Conservation (phyloP, 2,329 filamentous ascomycete genomes). For the Trichoderma sp. region DNA sequence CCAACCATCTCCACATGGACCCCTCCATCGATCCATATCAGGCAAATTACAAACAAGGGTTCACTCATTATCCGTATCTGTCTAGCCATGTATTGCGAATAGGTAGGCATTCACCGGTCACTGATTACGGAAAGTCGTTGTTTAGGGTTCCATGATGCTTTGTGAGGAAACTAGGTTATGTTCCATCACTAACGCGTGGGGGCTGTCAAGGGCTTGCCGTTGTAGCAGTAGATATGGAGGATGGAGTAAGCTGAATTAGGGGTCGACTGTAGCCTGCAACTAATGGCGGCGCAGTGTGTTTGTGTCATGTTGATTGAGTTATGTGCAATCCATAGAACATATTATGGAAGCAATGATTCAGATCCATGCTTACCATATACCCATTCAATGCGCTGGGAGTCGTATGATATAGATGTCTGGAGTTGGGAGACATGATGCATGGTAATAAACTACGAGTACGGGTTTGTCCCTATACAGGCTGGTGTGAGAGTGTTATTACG, state of each 20-base stretch:
- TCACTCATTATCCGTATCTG: background rate
- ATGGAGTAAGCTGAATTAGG: background rate
- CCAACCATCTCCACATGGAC: background rate
- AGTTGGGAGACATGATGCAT: background rate
- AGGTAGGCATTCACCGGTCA: background rate
- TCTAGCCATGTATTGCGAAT: background rate
- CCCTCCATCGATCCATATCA: background rate
- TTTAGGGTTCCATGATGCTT: background rate
- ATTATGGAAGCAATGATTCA: background rate
- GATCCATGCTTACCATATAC: background rate
- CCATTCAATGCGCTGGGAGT: background rate
- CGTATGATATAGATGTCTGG: background rate
- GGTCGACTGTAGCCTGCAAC: background rate
- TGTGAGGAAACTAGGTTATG: background rate
- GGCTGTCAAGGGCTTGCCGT: background rate
- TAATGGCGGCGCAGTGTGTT: background rate
- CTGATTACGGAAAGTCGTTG: background rate
- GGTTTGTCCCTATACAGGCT: background rate
- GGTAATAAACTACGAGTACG: background rate
- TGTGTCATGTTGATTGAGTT: background rate
- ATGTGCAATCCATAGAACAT: background rate
- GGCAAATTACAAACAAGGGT: background rate
- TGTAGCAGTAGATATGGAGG: background rate
- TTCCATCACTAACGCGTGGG: background rate
- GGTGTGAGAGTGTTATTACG: background rate